Evolutionary conservation across 2,329 filamentous ascomycete species (phyloP), one percentile per base, ranked within the genome.

Genomic region (Trichoderma citrinoviride): DNA sequence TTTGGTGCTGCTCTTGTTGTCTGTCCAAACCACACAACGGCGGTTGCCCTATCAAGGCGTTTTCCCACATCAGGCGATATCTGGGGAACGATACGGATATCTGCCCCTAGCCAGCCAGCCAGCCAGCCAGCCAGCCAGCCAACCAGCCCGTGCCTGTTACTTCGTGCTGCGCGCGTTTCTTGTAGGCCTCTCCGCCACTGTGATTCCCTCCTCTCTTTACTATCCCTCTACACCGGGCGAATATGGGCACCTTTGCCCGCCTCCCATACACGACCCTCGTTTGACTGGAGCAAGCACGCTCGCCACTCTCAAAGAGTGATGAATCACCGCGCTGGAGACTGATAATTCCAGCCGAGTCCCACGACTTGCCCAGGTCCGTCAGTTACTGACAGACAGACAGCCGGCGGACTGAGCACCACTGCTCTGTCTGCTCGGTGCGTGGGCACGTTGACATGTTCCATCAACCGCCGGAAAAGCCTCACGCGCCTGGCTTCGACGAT

Each of bases 341-440:
- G 72, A 77, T 71, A 69, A 72, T 71, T 58, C 71, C 68, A 71
- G 70, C 73, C 71, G 73, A 74, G 75, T 75, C 74, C 71, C 73
- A 76, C 73, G 75, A 77, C 73, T 76, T 73, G 74, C 71, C 72
- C 74, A 74, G 76, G 75, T 75, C 73, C 68, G 72, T 73, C 71
- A 73, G 70, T 74, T 72, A 75, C 72, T 71, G 75, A 74, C 74
- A 72, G 74, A 67, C 71, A 67, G 68, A 66, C 69, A 73, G 74
- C 73, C 74, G 72, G 70, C 72, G 67, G 74, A 74, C 72, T 69
- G 73, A 72, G 70, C 74, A 62, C 68, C 67, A 58, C 66, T 68
- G 69, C 69, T 73, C 74, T 66, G 71, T 74, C 71, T 72, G 70
- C 68, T 72, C 70, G 73, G 71, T 71, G 33, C 5, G 53, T 53